Conservation (phyloP, 768 basidiomycete genomes). For the Lenzites betulinus region DNA sequence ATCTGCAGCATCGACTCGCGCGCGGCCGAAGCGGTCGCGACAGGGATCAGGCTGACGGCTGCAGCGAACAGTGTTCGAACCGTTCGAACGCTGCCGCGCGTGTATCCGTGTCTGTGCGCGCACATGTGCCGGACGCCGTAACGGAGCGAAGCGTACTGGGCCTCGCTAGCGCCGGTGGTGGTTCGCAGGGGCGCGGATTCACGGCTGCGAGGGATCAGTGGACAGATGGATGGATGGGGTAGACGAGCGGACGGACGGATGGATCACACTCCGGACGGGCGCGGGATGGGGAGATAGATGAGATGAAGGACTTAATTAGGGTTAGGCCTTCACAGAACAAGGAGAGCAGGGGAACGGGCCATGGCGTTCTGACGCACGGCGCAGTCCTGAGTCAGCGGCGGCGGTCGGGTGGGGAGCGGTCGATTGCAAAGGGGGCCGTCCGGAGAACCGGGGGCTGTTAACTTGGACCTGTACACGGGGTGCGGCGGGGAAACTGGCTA, state of each 20-base stretch:
- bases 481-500: constrained; percentile 10
- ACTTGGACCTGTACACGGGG: neutral
- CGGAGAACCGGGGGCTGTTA: constrained; percentile 19
- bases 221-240: constrained; percentile 6
- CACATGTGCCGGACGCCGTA: neutral
- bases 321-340: constrained; percentile 21
- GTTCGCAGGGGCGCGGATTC: neutral
- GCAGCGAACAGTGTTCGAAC: constrained; percentile 5
- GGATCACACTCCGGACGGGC: constrained; percentile 3
- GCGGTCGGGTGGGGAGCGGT: constrained; percentile 1
- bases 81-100: neutral
- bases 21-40: constrained; percentile 5
- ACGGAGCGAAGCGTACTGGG: constrained; percentile 2
- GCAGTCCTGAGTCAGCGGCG: constrained; percentile 6
- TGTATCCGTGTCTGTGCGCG: neutral
- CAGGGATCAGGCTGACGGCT: constrained; percentile 1
- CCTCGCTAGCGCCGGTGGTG: constrained; percentile 13
- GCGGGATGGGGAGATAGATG: constrained; percentile 6
- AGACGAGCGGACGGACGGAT: neutral
- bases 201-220: constrained; percentile 10
- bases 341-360: neutral
- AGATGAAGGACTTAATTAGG: constrained; percentile 10
- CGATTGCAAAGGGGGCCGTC: constrained; percentile 1
- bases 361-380: constrained; percentile 4
- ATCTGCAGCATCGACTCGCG: neutral